phyloP scores from a whole-genome alignment of 75 land plant species.

The Ceratopteris richardii region DNA sequence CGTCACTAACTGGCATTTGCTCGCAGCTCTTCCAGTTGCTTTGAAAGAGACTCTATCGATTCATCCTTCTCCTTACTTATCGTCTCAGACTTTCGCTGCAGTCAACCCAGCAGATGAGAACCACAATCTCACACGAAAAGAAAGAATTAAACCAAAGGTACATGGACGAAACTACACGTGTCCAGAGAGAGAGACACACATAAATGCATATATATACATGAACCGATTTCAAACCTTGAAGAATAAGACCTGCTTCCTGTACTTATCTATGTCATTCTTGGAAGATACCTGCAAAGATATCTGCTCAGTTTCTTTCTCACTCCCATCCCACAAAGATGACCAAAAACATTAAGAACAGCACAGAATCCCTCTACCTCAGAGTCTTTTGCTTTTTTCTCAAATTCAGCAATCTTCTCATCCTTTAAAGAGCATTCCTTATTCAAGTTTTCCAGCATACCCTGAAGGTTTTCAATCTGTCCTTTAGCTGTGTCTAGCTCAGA shows the following conservation, averaged over 20 bases:
- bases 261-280: slow-evolving; percentile 42
- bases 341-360: too few relatives aligned
- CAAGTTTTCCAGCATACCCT: slow-evolving; percentile 28
- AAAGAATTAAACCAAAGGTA: too few relatives aligned
- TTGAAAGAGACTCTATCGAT: slow-evolving; percentile 30
- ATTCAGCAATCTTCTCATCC: slow-evolving; percentile 34
- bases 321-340: slow-evolving; percentile 13
- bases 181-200: too few relatives aligned
- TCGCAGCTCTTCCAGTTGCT: slow-evolving; percentile 70
- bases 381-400: slow-evolving; percentile 30
- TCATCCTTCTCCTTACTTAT: slow-evolving; percentile 71
- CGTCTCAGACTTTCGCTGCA: slow-evolving; percentile 44
- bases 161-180: too few relatives aligned
- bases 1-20: slow-evolving; percentile 24
- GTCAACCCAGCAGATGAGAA: not conserved
- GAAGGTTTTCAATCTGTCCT: slow-evolving; percentile 21
- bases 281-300: slow-evolving; percentile 31
- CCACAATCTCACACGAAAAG: not conserved
- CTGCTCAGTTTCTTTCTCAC: slow-evolving; percentile 36
- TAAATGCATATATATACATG: too few relatives aligned
- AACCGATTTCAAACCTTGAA: too few relatives aligned
- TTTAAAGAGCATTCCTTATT: slow-evolving; percentile 24
- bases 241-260: slow-evolving; percentile 21
- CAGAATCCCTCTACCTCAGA: not conserved
- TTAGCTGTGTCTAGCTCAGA: not conserved